Evolutionary conservation across 2,329 filamentous ascomycete species (phyloP), one percentile per base, ranked within the genome.

Genomic region (Colletotrichum orbiculare): DNA sequence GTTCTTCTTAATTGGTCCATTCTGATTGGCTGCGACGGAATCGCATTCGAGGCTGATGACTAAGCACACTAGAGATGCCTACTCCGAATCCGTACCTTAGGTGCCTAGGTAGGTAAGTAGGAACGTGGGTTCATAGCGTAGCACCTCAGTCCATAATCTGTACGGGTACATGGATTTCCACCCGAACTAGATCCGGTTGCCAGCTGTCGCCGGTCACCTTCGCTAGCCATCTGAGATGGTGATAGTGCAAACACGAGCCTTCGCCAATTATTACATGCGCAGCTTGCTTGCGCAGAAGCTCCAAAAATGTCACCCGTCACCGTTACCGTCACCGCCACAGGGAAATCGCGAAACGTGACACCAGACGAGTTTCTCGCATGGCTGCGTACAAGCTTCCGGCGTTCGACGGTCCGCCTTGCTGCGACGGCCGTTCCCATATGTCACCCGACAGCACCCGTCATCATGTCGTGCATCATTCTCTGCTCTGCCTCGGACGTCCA

Each of bases 1-100:
- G 77, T 79, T 78, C 81, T 82, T 75, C 75, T 74, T 78, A 83
- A 83, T 84, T 83, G 82, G 73, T 73, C 66, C 70, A 71, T 70
- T 78, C 75, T 83, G 79, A 84, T 84, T 85, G 82, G 82, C 66
- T 56, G 34, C 38, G 37, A 25, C 11, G 53, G 46, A 55, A 53
- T 56, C 56, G 57, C 54, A 43, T 47, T 38, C 35, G 54, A 6
- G 47, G 8, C 45, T 39, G 15, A 38, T 62, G 54, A 67, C 57
- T 50, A 64, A 64, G 60, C 64, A 42, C 38, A 4, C 33, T 12
- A 34, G 25, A 5, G 25, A 25, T 25, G 25, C 25, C 25, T 25
- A 25, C 25, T 25, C 4, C 4, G 25, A 4, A 25, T 5, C 25
- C 25, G 4, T 25, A 25, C 25, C 4, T 25, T 25, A 25, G 3